Base-by-base conservation (phyloP, 2,329 filamentous ascomycete species). In the Phaeoacremonium minimum region DNA sequence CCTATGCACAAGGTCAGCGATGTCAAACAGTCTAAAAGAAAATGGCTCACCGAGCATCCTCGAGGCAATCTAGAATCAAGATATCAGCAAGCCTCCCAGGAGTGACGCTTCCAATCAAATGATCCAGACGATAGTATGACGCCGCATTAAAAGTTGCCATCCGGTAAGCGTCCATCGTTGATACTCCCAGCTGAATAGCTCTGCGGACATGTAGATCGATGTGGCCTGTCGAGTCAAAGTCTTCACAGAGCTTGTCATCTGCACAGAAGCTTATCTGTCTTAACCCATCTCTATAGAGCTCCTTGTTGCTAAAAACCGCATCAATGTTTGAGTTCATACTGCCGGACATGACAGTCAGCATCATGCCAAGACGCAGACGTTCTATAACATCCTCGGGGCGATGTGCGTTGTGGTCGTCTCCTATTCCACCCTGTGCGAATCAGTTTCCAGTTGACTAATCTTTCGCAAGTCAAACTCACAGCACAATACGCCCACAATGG, bases 311-410 rank as follows among this genome's bases (percentile, higher is more conserved):
- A 19, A 48, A 48, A 1, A 48, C 46, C 11, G 37, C 18, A n/a
- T 43, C 38, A 33, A 48, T 40, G 29, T 48, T 48, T 7, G 46
- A 48, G 32, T 48, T 48, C 46, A 48, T 48, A n/a, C 42, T 45
- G 2, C 46, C 46, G 32, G 42, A 45, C 46, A 48, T 48, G 3
- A 49, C 46, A 3, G 46, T 49, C 14, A 49, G 34, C 46, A 47
- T 47, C 44, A 46, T 47, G 8, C 45, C 46, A n/a, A 49, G 33
- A 12, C 46, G 43, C 2, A 49, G 36, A 18, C 46, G 29, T 28
- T 49, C 45, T 15, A 48, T 33, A 1, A 49, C 46, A 30, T 48
- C 45, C 32, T 45, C 37, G 7, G 45, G 40, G 28, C 35, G 33
- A 26, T 49, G 45, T 8, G 44, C 45, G 33, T 49, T 49, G 26